phyloP scores from a whole-genome alignment of 2,329 filamentous ascomycete genomes.

The Ophiostoma novo-ulmi region DNA sequence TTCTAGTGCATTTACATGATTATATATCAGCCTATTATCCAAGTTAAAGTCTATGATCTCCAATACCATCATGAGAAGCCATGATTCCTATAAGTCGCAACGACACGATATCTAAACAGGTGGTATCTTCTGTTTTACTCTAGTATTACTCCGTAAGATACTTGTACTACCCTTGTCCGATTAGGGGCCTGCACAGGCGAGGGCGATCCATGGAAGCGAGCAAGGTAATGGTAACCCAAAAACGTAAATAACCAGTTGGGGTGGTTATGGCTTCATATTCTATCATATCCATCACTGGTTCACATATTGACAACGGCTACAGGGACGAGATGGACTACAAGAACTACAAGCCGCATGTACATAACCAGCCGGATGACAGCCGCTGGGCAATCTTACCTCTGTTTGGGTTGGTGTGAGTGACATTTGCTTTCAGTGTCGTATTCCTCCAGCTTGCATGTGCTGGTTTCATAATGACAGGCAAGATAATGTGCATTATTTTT shows the following conservation, averaged over 20 bases:
- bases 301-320: not conserved
- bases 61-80: too few relatives aligned
- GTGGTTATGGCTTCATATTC: not conserved
- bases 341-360: not conserved
- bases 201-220: not conserved
- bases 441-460: not conserved
- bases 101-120: not conserved
- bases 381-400: constrained; percentile 5
- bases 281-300: not conserved
- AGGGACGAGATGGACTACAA: not conserved
- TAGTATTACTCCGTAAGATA: not conserved
- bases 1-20: not conserved
- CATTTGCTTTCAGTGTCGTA: not conserved
- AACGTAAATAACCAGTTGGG: not conserved
- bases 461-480: too few relatives aligned
- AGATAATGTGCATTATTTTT: not conserved
- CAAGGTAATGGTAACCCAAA: not conserved
- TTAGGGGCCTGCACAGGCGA: not conserved
- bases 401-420: not conserved
- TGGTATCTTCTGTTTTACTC: not conserved
- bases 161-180: not conserved
- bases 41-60: too few relatives aligned
- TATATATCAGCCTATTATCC: not conserved
- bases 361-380: constrained; percentile 1
- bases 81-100: not conserved